These are phyloP conservation scores for Globisporangium splendens DNA, from an alignment of 352 stramenopile species.

Conservation along the genomic window DNA sequence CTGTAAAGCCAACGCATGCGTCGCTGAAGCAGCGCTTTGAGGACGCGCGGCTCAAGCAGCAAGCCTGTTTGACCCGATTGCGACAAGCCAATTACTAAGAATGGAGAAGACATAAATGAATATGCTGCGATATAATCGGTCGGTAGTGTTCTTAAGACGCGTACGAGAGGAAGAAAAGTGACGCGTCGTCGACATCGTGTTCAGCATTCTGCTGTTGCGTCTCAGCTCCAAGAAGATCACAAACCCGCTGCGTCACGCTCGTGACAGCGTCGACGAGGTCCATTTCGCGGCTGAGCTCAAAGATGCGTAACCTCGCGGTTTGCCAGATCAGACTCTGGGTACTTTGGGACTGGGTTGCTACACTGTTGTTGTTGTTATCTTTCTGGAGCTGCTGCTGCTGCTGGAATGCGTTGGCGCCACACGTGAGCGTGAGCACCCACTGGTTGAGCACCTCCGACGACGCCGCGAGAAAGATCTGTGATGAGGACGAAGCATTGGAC, in stretches of 20 bases:
- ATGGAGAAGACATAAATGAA: too few species aligned
- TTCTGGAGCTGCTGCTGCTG: constrained; percentile 20
- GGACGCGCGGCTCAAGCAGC: constrained; percentile 17
- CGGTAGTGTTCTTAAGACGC: too few species aligned
- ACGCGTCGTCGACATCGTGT: not conserved
- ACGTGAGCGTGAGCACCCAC: constrained; percentile 39
- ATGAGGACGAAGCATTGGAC: too few species aligned
- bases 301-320: constrained; percentile 34
- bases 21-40: constrained; percentile 16
- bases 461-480: not conserved
- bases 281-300: constrained; percentile 26
- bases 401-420: constrained; percentile 34
- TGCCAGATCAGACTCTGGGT: constrained; percentile 34
- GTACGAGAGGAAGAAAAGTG: not conserved
- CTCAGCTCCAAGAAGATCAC: not conserved
- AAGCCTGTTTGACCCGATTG: constrained; percentile 7
- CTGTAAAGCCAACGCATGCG: constrained; percentile 2
- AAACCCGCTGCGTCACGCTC: constrained; percentile 9
- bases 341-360: not conserved
- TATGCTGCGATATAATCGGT: too few species aligned
- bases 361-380: not conserved
- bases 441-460: constrained; percentile 16
- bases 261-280: constrained; percentile 17
- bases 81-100: constrained; percentile 4
- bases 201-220: not conserved